Conservation (phyloP, 2,329 filamentous ascomycete genomes). For the Penicillium italicum region DNA sequence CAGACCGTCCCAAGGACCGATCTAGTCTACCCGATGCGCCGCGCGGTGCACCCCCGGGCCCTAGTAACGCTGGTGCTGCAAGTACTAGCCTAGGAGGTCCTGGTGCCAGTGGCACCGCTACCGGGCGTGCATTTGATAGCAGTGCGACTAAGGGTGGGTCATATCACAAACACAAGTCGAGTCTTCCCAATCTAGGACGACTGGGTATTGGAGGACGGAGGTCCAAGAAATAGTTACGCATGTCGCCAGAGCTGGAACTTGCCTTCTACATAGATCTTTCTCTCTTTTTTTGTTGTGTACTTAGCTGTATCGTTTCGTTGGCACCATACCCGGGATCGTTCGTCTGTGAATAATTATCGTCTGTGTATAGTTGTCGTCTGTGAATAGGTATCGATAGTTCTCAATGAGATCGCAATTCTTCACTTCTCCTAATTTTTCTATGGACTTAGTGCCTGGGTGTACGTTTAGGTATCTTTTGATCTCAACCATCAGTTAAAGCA, state of each 20-base stretch:
- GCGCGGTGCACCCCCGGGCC: conserved; percentile 22
- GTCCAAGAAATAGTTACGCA: conserved; percentile 31
- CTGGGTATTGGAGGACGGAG: conserved; percentile 67
- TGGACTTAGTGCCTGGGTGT: background rate
- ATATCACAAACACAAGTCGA: conserved; percentile 57
- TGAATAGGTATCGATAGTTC: background rate
- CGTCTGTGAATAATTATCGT: background rate
- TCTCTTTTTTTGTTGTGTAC: background rate
- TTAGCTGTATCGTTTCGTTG: conserved; percentile 21
- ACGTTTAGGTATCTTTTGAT: background rate
- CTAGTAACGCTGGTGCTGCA: conserved; percentile 35
- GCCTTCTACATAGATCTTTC: background rate
- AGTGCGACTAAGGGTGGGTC: conserved; percentile 18
- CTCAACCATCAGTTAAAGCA: too few relatives aligned
- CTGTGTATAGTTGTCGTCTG: background rate
- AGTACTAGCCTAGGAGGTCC: conserved; percentile 31
- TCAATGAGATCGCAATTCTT: background rate
- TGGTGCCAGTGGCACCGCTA: conserved; percentile 45
- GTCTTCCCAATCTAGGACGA: conserved; percentile 66
- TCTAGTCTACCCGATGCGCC: conserved; percentile 33
- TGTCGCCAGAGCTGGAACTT: background rate
- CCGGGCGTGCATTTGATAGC: conserved; percentile 14
- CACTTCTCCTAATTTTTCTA: background rate
- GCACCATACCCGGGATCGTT: conserved; percentile 11
- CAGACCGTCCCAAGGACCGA: conserved; percentile 32